Percentiles rank a stretch among this genome's conserved stretches.
These are phyloP conservation scores for Xylariaceae sp. DNA, from an alignment of 2,329 filamentous ascomycete genomes.

Conservation along the genomic window DNA sequence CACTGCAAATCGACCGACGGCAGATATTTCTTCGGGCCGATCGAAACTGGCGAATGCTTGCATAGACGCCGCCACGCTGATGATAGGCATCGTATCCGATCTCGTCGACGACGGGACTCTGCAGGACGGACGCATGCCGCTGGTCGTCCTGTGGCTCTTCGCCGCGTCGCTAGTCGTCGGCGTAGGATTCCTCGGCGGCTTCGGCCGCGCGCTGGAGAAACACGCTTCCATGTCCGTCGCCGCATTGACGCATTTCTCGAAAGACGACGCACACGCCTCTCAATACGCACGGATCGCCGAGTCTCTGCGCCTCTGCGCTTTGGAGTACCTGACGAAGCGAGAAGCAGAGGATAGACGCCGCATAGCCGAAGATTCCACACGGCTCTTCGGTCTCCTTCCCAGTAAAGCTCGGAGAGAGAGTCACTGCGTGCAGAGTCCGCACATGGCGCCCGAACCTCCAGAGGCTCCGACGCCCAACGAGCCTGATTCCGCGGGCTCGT, in stretches of 20 bases:
- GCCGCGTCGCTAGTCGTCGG: conserved; percentile 52
- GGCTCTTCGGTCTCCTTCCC: conserved; percentile 50
- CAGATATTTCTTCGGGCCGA: conserved; percentile 38
- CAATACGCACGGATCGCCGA: conserved; percentile 55
- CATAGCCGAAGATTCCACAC: conserved; percentile 50
- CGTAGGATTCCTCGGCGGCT: conserved; percentile 49
- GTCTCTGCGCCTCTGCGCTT: conserved; percentile 45
- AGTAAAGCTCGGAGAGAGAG: neutral
- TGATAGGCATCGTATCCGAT: conserved; percentile 49
- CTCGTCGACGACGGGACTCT: conserved; percentile 42
- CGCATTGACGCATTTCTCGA: conserved; percentile 48
- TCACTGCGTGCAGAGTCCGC: neutral
- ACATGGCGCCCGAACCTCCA: neutral
- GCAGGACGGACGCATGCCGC: conserved; percentile 42
- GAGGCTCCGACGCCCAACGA: neutral
- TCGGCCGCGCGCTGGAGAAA: conserved; percentile 52
- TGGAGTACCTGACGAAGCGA: conserved; percentile 46
- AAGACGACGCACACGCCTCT: conserved; percentile 47
- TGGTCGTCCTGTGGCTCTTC: conserved; percentile 55
- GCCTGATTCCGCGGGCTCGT: neutral
- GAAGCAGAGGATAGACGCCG: conserved; percentile 46
- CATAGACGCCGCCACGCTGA: conserved; percentile 52
- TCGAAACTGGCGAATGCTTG: conserved; percentile 53
- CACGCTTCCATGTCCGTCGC: conserved; percentile 47
- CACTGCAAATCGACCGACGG: conserved; percentile 18